Conservation (phyloP, 768 basidiomycete genomes). For the Amyloporia xantha region DNA sequence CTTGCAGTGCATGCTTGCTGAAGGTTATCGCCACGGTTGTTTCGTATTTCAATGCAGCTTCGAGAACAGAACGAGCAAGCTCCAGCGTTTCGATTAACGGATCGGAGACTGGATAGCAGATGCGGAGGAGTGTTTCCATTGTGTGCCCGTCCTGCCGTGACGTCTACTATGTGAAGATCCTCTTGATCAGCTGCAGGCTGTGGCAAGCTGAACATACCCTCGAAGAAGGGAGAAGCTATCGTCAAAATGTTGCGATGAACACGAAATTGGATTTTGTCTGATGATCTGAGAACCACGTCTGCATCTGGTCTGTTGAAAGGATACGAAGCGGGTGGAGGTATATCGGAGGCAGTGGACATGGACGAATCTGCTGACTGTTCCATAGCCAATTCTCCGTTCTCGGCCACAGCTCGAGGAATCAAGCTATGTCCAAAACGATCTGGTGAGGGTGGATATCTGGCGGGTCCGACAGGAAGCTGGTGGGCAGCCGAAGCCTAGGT, state of each 20-base stretch:
- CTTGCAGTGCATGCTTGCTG: slow-evolving; percentile 1
- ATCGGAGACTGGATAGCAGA: slow-evolving; percentile 15
- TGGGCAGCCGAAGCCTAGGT: too few species aligned
- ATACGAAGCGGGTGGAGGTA: too few species aligned
- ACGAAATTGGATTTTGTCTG: slow-evolving; percentile 38
- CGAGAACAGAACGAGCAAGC: slow-evolving; percentile 11
- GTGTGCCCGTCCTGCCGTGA: slow-evolving; percentile 1
- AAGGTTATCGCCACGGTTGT: slow-evolving; percentile 9
- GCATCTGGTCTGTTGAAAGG: slow-evolving; percentile 3
- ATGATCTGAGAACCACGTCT: slow-evolving; percentile 49
- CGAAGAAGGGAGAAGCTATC: slow-evolving; percentile 29
- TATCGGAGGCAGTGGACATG: too few species aligned
- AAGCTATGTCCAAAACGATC: too few species aligned
- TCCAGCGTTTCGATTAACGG: slow-evolving; percentile 1
- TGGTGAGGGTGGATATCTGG: too few species aligned
- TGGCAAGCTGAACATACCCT: slow-evolving; percentile 44
- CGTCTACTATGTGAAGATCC: background rate
- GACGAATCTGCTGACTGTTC: too few species aligned
- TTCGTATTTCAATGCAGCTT: slow-evolving; percentile 21
- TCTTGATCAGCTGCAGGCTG: slow-evolving; percentile 32
- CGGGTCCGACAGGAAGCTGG: too few species aligned
- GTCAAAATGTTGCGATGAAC: slow-evolving; percentile 28
- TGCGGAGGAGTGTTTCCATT: slow-evolving; percentile 16
- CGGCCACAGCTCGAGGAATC: too few species aligned
- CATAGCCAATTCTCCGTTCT: too few species aligned